phyloP scores from a whole-genome alignment of 352 stramenopile species.

The Peronospora tabacina region DNA sequence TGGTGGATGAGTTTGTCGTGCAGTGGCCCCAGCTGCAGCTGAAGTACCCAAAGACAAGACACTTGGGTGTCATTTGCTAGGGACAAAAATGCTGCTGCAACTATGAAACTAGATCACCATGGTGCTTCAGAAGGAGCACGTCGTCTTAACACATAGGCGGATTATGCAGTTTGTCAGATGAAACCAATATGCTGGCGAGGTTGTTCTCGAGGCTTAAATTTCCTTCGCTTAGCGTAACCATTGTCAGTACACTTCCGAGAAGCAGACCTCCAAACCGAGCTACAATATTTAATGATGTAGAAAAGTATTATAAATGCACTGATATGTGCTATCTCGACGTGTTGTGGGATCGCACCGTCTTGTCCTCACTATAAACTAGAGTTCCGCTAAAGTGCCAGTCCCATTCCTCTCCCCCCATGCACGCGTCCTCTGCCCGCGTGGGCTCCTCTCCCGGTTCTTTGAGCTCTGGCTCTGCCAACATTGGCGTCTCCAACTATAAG shows the following conservation, averaged over 20 bases:
- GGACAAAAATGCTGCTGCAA: conserved; percentile 1
- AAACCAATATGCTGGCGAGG: not conserved
- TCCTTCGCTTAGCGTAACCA: not conserved
- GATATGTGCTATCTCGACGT: conserved; percentile 4
- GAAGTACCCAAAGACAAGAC: conserved; percentile 73
- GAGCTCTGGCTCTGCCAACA: conserved; percentile 25
- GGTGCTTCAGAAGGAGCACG: not conserved
- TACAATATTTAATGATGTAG: too few species aligned
- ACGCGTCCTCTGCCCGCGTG: conserved; percentile 25
- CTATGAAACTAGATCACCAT: conserved; percentile 4
- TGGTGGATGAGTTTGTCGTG: conserved; percentile 91
- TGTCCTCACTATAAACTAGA: too few species aligned
- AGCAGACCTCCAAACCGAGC: too few species aligned
- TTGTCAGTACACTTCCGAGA: conserved; percentile 1
- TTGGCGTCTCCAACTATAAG: conserved; percentile 25
- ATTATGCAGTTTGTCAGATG: not conserved
- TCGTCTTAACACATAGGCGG: conserved; percentile 9
- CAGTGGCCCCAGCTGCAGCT: conserved; percentile 89
- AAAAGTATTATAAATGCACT: not conserved
- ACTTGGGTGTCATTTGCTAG: conserved; percentile 87
- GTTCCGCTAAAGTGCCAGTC: not conserved
- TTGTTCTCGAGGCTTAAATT: not conserved
- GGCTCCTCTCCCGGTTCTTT: conserved; percentile 30
- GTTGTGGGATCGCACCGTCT: conserved; percentile 7
- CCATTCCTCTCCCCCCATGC: conserved; percentile 17